Evolutionary conservation across 768 basidiomycete species (phyloP).

Genomic region (Amanita molliuscula): DNA sequence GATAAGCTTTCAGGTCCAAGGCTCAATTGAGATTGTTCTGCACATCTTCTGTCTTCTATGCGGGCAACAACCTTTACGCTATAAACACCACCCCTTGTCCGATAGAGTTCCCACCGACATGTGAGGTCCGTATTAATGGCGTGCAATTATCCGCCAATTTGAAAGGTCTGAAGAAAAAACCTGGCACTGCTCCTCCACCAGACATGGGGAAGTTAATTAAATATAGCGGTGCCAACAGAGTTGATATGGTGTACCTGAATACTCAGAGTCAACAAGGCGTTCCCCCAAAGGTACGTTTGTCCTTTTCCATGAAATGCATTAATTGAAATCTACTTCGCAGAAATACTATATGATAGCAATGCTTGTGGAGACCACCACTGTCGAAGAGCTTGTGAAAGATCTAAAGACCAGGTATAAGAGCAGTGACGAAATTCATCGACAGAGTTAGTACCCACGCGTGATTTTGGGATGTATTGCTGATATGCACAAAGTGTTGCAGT

Average conservation of each 20-base stretch:
- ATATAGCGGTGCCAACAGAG: conserved; percentile 40
- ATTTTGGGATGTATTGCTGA: not conserved
- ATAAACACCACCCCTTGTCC: conserved; percentile 47
- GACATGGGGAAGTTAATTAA: conserved; percentile 41
- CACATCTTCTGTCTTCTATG: conserved; percentile 73
- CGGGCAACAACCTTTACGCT: conserved; percentile 42
- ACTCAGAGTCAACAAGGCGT: conserved; percentile 57
- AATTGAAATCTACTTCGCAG: conserved; percentile 25
- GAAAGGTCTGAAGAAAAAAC: conserved; percentile 92
- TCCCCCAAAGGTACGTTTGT: conserved; percentile 50
- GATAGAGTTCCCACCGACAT: conserved; percentile 86
- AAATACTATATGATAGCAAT: conserved; percentile 83
- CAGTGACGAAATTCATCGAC: conserved; percentile 50
- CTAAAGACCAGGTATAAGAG: conserved; percentile 60
- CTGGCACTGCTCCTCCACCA: conserved; percentile 88
- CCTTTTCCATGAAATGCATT: not conserved
- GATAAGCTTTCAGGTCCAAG: conserved; percentile 33
- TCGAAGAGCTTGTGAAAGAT: conserved; percentile 59
- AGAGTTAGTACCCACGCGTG: conserved; percentile 39
- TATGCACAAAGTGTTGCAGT: conserved; percentile 40
- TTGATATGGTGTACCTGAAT: conserved; percentile 89
- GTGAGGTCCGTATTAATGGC: conserved; percentile 82
- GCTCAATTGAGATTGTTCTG: conserved; percentile 84
- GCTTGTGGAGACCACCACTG: conserved; percentile 70
- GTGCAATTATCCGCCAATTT: conserved; percentile 60